phyloP scores from a whole-genome alignment of 768 basidiomycete species.

The Hygrophorus russula region DNA sequence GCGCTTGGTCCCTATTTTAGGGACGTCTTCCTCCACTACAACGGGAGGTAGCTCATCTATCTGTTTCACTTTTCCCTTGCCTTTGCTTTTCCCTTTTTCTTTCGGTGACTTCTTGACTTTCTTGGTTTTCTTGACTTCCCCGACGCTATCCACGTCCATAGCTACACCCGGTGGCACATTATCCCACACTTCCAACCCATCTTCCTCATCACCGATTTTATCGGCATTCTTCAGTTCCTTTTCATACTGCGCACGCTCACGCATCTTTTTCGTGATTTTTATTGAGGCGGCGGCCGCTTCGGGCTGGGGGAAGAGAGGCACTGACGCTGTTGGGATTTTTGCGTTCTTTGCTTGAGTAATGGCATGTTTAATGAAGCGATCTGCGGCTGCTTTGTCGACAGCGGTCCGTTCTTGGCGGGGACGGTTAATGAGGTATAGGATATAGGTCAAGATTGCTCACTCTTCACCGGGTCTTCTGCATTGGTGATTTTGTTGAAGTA shows the following conservation, averaged over 20 bases:
- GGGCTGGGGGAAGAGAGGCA: conserved; percentile 1
- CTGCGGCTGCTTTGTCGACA: conserved; percentile 74
- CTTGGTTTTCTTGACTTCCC: conserved; percentile 1
- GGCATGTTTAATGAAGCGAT: conserved; percentile 76
- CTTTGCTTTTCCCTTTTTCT: conserved; percentile 20
- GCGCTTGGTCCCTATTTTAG: conserved; percentile 24
- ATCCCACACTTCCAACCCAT: conserved; percentile 28
- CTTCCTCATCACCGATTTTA: conserved; percentile 30
- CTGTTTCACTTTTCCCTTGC: conserved; percentile 22
- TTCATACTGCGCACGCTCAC: conserved; percentile 55
- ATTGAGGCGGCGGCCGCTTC: conserved; percentile 25
- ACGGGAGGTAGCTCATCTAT: conserved; percentile 2
- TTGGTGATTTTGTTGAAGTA: conserved; percentile 78
- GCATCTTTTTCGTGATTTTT: conserved; percentile 64
- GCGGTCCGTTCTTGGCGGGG: conserved; percentile 25
- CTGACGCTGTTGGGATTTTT: conserved; percentile 18
- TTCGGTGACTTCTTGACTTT: background rate
- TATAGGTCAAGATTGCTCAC: conserved; percentile 21
- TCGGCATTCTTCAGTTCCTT: conserved; percentile 41
- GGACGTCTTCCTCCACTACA: background rate
- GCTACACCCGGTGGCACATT: conserved; percentile 14
- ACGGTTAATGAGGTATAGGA: conserved; percentile 1
- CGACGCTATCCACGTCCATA: background rate
- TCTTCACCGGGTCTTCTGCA: conserved; percentile 56
- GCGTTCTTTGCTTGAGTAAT: conserved; percentile 49